These are phyloP conservation scores for Jatropha multifida DNA, from an alignment of 441 rosid species.

Conservation along the genomic window DNA sequence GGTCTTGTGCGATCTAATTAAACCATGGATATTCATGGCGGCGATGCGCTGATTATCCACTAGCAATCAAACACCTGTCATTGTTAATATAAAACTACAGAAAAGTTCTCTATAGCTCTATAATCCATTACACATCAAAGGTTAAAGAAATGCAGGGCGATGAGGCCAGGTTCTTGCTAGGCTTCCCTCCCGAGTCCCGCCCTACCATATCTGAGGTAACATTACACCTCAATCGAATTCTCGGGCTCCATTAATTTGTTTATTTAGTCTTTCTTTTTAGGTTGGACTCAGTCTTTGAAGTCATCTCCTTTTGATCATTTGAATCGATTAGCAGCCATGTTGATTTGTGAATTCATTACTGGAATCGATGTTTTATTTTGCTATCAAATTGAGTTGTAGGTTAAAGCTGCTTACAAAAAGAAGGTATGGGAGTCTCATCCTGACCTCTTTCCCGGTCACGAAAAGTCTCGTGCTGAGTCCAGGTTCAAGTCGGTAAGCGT, in stretches of 20 bases:
- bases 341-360: neutral
- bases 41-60: neutral
- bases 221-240: neutral
- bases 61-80: neutral
- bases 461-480: constrained; percentile 65
- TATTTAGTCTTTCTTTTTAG: neutral
- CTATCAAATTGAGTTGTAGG: constrained; percentile 32
- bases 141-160: constrained; percentile 56
- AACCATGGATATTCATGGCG: too few relatives aligned
- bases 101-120: neutral
- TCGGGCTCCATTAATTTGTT: neutral
- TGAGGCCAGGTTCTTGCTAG: constrained; percentile 69
- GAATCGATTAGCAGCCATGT: neutral
- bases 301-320: neutral
- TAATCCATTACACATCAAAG: neutral
- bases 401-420: constrained; percentile 76
- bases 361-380: neutral
- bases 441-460: constrained; percentile 67
- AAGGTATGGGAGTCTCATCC: constrained; percentile 94
- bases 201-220: constrained; percentile 61
- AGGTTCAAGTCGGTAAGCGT: constrained; percentile 61
- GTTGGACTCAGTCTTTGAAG: neutral
- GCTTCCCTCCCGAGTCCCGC: constrained; percentile 63
- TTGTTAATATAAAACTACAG: too few relatives aligned
- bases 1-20: too few relatives aligned